Conservation (phyloP, 2,329 filamentous ascomycete species). For the Curvularia verruculosa region DNA sequence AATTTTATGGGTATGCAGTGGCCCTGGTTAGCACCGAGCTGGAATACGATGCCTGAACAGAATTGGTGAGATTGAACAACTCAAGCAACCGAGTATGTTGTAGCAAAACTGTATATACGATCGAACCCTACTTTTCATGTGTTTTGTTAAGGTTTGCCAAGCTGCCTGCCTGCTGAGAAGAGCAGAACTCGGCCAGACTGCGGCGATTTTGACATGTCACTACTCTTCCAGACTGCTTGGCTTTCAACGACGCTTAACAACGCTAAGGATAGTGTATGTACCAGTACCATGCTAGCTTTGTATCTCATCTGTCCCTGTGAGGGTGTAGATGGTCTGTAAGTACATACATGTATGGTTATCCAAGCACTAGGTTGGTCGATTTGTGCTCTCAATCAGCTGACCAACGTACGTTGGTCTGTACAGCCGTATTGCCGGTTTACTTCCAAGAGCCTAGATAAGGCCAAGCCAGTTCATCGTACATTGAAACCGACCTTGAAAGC, state of each 20-base stretch:
- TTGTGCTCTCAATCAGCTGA: background rate
- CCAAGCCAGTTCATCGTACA: background rate
- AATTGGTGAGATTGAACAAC: conserved; percentile 7
- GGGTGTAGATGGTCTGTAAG: background rate
- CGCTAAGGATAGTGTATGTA: background rate
- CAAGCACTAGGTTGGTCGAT: background rate
- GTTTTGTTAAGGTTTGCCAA: background rate
- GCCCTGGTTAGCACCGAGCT: conserved; percentile 12
- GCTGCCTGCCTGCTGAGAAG: background rate
- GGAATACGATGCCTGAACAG: conserved; percentile 11
- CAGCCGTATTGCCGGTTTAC: background rate
- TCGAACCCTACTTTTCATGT: background rate
- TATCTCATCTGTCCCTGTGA: background rate
- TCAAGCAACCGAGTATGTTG: background rate
- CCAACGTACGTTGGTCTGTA: background rate
- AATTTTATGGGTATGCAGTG: conserved; percentile 9
- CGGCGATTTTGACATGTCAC: background rate
- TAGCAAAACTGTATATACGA: background rate
- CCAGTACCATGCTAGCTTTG: background rate
- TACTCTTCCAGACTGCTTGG: background rate
- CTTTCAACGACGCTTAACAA: background rate
- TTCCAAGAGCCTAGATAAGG: background rate
- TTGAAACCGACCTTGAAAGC: background rate
- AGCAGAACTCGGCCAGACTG: background rate
- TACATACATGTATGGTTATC: background rate